Base-by-base conservation (phyloP, 208 protist species). In the Leishmania major region DNA sequence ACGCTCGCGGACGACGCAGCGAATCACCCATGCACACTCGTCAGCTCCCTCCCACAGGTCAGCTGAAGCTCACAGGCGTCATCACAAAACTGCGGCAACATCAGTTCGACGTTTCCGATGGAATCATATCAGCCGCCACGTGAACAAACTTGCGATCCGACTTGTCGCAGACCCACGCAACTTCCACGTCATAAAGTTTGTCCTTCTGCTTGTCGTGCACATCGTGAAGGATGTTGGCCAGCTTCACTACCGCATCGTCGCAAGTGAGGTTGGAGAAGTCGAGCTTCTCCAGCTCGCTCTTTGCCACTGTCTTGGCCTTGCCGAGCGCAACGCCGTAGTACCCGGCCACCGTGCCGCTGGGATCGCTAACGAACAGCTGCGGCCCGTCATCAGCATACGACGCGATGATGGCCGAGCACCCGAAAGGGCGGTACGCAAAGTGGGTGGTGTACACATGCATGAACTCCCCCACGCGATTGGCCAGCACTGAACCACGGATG, bases 241-340 rank as follows among this genome's bases (percentile, higher is more conserved):
- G 86, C 87, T 98, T 96, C 76, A 91, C 90, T 67, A 99, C 89
- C 28, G 98, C 99, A 87, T 99, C 98, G 8, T 89, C 85, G 75
- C 93, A 97, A 2, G 98, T 99, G 55, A 99, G 84, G 64, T 91
- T 95, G 17, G 78, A 64, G 64, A 99, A 98, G 78, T 99, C 93
- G 37, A 99, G 87, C 88, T 99, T 99, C 94, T 99, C 99, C 22
- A 99, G 83, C 90, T 99, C 99, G 45, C 98, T 99, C 85, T 99
- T 99, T n/a, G 99, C 99, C 15, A 98, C 92, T 64, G 98, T 97
- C 89, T 99, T 99, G 25, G 92, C 98, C 88, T 99, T 99, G 31
- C 99, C 99, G n/a, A 99, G 88, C 22, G 99, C 98, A 69, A 96
- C 88, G 28, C 93, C 99, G 85, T 96, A 98, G 92, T 99, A 99